Evolutionary conservation across 1,139 yeast species (phyloP).

Genomic region (Debaryomyces coudertii): DNA sequence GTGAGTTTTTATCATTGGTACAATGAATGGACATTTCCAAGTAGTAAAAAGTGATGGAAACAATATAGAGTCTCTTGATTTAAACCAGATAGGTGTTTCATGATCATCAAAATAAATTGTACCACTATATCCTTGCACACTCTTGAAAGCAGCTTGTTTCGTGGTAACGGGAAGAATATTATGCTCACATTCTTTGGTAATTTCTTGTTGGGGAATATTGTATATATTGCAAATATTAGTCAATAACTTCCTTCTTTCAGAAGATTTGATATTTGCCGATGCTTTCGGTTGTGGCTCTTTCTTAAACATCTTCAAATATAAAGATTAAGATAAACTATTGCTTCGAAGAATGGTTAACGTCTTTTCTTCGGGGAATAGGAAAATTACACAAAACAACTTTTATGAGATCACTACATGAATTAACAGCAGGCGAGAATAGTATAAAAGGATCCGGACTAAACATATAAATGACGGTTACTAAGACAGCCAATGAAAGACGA

Average conservation of each 20-base stretch:
- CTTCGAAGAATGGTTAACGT: not conserved
- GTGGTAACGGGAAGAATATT: conserved; percentile 60
- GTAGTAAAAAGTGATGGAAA: conserved; percentile 75
- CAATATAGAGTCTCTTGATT: conserved; percentile 54
- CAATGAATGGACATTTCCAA: conserved; percentile 68
- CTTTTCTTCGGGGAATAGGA: not conserved
- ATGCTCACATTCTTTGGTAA: conserved; percentile 50
- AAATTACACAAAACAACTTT: conserved; percentile 1
- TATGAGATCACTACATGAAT: not conserved
- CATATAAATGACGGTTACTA: not conserved
- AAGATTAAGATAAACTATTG: not conserved
- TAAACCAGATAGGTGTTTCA: conserved; percentile 75
- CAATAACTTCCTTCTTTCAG: conserved; percentile 72
- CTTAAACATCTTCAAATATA: conserved; percentile 52
- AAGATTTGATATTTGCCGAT: conserved; percentile 75
- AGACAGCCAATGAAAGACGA: not conserved
- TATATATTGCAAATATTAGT: conserved; percentile 49
- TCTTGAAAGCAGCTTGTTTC: conserved; percentile 68
- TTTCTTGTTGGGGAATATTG: conserved; percentile 44
- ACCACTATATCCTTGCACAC: conserved; percentile 59
- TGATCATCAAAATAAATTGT: conserved; percentile 64
- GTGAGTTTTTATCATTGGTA: conserved; percentile 74
- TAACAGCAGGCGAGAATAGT: not conserved
- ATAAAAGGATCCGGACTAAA: not conserved
- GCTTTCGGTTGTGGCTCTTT: conserved; percentile 72